A percentile compares a stretch with the other conserved stretches of the same genome.
Evolutionary conservation across 2,329 filamentous ascomycete genomes (phyloP).

Genomic region (Colletotrichum gloeosporioides): DNA sequence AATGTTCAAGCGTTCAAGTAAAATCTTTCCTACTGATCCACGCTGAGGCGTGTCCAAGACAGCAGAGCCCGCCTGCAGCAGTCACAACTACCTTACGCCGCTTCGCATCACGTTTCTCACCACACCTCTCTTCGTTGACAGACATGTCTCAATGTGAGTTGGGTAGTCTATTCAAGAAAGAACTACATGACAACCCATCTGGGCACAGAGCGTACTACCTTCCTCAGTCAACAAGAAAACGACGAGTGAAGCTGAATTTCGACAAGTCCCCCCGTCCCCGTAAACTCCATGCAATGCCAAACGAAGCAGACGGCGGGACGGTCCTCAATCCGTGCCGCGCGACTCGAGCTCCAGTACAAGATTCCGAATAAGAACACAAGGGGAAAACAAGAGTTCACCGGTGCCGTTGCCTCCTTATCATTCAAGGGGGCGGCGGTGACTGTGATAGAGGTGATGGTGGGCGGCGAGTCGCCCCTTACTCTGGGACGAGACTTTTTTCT

Average conservation of each 20-base stretch:
- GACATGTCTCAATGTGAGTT: neutral
- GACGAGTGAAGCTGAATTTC: neutral
- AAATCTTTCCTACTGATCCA: too few relatives aligned
- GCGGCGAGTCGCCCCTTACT: neutral
- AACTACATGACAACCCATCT: neutral
- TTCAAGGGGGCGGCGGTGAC: too few relatives aligned
- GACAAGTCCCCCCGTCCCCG: neutral
- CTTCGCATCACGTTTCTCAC: neutral
- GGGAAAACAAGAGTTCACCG: neutral
- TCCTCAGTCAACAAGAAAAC: neutral
- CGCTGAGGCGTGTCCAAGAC: too few relatives aligned
- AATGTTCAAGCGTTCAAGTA: too few relatives aligned
- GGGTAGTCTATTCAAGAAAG: neutral
- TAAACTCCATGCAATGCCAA: conserved; percentile 22
- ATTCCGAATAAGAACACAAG: neutral
- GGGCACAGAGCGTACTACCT: neutral
- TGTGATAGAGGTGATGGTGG: too few relatives aligned
- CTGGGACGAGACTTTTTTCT: neutral
- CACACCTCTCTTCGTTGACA: neutral
- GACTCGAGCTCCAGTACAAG: neutral
- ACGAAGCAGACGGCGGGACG: neutral
- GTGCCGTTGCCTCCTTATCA: too few relatives aligned
- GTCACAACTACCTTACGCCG: too few relatives aligned
- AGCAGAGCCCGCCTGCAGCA: too few relatives aligned
- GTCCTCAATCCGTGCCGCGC: neutral